Evolutionary conservation across 2,329 filamentous ascomycete genomes (phyloP), one percentile per base, ranked within the genome.

Genomic region (Alternaria postmessia): DNA sequence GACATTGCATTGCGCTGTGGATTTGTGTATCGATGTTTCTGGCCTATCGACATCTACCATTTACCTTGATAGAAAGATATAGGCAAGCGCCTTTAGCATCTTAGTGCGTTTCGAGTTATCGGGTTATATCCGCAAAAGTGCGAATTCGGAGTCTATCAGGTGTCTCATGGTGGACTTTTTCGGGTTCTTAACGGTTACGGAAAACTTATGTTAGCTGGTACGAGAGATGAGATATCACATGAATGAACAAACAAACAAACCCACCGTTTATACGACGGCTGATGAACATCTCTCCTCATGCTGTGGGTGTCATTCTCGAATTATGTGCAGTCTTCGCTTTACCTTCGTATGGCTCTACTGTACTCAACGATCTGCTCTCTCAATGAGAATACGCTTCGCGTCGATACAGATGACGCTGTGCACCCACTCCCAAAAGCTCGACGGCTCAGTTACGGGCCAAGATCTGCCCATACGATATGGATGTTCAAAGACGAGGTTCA

Each of bases 41-140:
- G 57, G 66, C 60, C 63, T 69, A 71, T 71, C 58, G 59, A 68
- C 60, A 72, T 71, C 66, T 71, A 69, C 69, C 68, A 70, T 69
- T 58, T 65, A 68, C 58, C 64, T 58, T 71, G 70, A 72, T 74
- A 71, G 71, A 71, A 66, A 69, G 61, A 70, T 71, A 63, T 66
- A 64, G 67, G 64, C 66, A 62, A 62, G 53, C 62, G 65, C 63
- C 63, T 74, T 55, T 36, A 70, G 62, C 67, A 68, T 66, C 66
- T 70, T 75, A 68, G 20, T 66, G 73, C 69, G 69, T 65, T 66
- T 68, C 64, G 54, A 69, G 63, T 69, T 68, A 63, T 63, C 54
- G 55, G 62, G 61, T 66, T 66, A 57, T 63, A 44, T 62, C 63
- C 53, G 72, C 67, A 75, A 74, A 75, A 75, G 72, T 74, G 51